These are phyloP conservation scores for Yamadazyma dushanensis DNA, from an alignment of 1,139 yeast genomes.

Conservation along the genomic window DNA sequence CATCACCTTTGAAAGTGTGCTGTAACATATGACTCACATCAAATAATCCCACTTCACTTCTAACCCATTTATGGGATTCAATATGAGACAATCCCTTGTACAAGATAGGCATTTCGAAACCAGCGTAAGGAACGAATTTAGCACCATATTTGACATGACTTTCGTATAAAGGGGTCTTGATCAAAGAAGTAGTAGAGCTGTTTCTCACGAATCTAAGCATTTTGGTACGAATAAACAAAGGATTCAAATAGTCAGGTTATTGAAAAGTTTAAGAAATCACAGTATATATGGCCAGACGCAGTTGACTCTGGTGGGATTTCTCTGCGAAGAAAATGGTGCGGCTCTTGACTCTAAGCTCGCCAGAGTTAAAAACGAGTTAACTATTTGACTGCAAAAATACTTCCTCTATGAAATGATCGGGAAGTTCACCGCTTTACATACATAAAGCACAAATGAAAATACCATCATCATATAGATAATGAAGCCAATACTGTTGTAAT, in stretches of 20 bases:
- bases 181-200: slow-evolving; percentile 30
- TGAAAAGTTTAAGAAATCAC: too few relatives aligned
- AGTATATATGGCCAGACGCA: not conserved
- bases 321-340: slow-evolving; percentile 1
- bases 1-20: slow-evolving; percentile 71
- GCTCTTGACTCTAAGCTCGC: slow-evolving; percentile 2
- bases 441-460: slow-evolving; percentile 1
- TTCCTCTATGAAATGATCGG: not conserved
- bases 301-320: slow-evolving; percentile 3
- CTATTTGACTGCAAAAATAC: slow-evolving; percentile 4
- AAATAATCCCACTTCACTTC: slow-evolving; percentile 82
- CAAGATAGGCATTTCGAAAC: slow-evolving; percentile 90
- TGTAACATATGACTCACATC: slow-evolving; percentile 98
- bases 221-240: not conserved
- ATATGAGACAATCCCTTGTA: slow-evolving; percentile 82
- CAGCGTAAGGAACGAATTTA: slow-evolving; percentile 94
- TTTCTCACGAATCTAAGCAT: slow-evolving; percentile 26
- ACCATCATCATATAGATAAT: slow-evolving; percentile 6
- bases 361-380: slow-evolving; percentile 4
- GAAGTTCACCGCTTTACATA: not conserved
- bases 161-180: slow-evolving; percentile 79
- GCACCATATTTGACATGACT: slow-evolving; percentile 80
- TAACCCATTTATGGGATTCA: slow-evolving; percentile 93
- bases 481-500: slow-evolving; percentile 6
- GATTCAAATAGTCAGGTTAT: not conserved